Evolutionary conservation across 129 eudicot species (phyloP).

Genomic region (Flaveria robusta): DNA sequence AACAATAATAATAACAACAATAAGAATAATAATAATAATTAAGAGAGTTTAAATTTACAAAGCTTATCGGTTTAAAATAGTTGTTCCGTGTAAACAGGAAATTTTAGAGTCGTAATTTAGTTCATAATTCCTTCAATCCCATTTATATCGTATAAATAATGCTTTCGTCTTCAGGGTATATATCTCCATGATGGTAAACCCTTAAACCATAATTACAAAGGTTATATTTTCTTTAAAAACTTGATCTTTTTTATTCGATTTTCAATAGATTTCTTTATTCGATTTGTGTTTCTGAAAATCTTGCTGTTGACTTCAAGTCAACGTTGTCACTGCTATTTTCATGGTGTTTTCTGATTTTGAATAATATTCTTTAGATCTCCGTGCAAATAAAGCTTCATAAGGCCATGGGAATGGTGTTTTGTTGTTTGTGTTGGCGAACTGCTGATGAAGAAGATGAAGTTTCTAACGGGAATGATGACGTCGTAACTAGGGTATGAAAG

Average conservation of each 20-base stretch:
- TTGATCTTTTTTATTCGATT: neutral
- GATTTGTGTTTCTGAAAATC: neutral
- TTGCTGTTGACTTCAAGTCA: no score
- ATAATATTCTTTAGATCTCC: no score
- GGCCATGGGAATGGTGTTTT: slow-evolving; percentile 28
- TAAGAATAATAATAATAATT: neutral
- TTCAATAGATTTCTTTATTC: no score
- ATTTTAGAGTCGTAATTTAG: neutral
- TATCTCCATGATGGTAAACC: neutral
- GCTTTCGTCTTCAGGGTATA: neutral
- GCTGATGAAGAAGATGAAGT: slow-evolving; percentile 21
- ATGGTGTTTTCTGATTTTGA: no score
- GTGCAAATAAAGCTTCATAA: neutral
- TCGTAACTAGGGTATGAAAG: slow-evolving; percentile 15
- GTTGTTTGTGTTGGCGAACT: slow-evolving; percentile 12
- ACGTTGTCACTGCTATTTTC: no score
- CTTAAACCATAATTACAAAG: neutral
- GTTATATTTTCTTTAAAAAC: neutral
- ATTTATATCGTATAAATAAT: neutral
- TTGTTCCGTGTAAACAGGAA: neutral
- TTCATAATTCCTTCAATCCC: neutral
- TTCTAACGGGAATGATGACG: neutral
- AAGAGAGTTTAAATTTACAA: neutral
- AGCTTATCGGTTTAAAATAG: neutral
- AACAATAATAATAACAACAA: no score